Evolutionary conservation across 352 stramenopile genomes (phyloP).

Genomic region (Globisporangium parvum): DNA sequence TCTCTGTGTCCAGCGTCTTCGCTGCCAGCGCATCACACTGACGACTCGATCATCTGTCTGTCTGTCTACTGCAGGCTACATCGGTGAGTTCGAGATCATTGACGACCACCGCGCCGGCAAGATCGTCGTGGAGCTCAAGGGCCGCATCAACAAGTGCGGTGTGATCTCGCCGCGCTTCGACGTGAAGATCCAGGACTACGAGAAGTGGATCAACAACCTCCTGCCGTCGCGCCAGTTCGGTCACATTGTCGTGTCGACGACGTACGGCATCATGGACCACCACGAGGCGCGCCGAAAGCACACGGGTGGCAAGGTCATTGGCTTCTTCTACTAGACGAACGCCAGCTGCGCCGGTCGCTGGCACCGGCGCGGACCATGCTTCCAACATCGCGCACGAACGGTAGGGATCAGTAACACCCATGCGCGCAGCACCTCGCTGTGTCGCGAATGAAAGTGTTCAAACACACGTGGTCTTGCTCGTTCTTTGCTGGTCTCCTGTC

Average conservation of each 20-base stretch:
- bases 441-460: slow-evolving; percentile 13
- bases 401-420: slow-evolving; percentile 12
- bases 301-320: slow-evolving; percentile 99
- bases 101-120: slow-evolving; percentile 99
- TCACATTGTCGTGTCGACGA: slow-evolving; percentile 92
- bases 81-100: slow-evolving; percentile 99
- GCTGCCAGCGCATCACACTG: no score
- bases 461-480: not conserved
- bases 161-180: slow-evolving; percentile 99
- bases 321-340: slow-evolving; percentile 98
- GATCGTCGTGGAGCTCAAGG: slow-evolving; percentile 98
- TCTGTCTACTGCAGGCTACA: slow-evolving; percentile 89
- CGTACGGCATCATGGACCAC: slow-evolving; percentile 91
- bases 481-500: not conserved
- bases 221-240: slow-evolving; percentile 98
- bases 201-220: slow-evolving; percentile 99
- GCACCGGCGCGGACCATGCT: not conserved
- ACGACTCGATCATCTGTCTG: not conserved
- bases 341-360: not conserved
- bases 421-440: not conserved
- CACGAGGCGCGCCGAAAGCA: slow-evolving; percentile 97
- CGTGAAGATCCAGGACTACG: slow-evolving; percentile 94
- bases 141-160: slow-evolving; percentile 99
- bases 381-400: slow-evolving; percentile 1
- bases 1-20: no score